A percentile compares a stretch with the other conserved stretches of the same genome.
phyloP scores from a whole-genome alignment of 2,329 filamentous ascomycete species.

The Curvularia sp. region DNA sequence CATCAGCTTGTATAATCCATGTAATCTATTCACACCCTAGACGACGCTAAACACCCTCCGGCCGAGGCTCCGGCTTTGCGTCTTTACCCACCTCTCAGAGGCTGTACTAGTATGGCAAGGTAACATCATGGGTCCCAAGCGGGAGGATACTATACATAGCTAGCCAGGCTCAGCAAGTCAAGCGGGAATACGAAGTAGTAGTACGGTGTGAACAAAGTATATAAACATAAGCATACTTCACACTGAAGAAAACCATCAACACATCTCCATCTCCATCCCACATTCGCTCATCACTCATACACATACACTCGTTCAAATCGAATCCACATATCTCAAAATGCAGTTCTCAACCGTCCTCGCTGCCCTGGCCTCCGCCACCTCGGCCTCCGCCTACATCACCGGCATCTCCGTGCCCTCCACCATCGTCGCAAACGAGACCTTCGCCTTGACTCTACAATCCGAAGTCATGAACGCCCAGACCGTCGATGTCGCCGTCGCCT shows the following conservation, averaged over 20 bases:
- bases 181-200: neutral
- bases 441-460: conserved; percentile 51
- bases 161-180: neutral
- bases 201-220: neutral
- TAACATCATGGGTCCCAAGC: neutral
- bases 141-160: neutral
- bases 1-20: too few relatives aligned
- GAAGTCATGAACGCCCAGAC: conserved; percentile 56
- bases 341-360: conserved; percentile 27
- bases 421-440: conserved; percentile 49
- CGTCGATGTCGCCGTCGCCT: conserved; percentile 55
- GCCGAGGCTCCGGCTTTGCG: too few relatives aligned
- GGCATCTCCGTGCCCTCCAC: conserved; percentile 55
- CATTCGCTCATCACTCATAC: neutral
- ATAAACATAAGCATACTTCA: neutral
- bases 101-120: neutral
- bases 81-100: too few relatives aligned
- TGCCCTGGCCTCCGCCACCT: conserved; percentile 20
- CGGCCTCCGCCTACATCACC: conserved; percentile 51
- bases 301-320: neutral
- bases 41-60: too few relatives aligned
- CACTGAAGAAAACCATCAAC: too few relatives aligned
- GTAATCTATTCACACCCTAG: too few relatives aligned
- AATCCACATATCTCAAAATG: conserved; percentile 18
- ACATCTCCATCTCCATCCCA: neutral